phyloP scores from a whole-genome alignment of 768 basidiomycete genomes.

The Lentinula detonsa region DNA sequence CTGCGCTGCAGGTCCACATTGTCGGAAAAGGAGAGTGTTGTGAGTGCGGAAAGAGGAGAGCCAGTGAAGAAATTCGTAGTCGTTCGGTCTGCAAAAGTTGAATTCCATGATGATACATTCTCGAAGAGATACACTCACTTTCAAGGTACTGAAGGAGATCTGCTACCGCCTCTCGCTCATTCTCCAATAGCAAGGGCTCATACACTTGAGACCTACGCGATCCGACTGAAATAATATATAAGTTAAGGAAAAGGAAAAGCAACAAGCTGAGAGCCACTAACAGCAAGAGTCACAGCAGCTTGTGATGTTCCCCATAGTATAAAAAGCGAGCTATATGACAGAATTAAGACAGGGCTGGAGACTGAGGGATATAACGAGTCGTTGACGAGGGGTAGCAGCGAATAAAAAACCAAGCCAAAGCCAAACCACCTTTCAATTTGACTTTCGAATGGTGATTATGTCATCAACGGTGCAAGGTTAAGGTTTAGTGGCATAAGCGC shows the following conservation, averaged over 20 bases:
- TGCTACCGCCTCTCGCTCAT: slow-evolving; percentile 96
- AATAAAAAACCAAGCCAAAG: neutral
- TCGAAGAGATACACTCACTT: slow-evolving; percentile 50
- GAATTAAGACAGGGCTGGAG: neutral
- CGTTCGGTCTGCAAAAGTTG: slow-evolving; percentile 68
- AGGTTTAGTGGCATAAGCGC: neutral
- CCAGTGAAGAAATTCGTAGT: slow-evolving; percentile 99
- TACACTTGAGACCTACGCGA: slow-evolving; percentile 83
- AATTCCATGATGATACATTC: slow-evolving; percentile 6
- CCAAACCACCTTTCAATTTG: neutral
- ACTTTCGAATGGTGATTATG: neutral
- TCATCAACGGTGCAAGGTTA: neutral
- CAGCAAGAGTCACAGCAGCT: slow-evolving; percentile 86
- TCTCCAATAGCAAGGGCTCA: slow-evolving; percentile 82
- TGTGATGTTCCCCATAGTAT: slow-evolving; percentile 62
- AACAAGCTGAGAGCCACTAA: slow-evolving; percentile 30
- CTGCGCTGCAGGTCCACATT: slow-evolving; percentile 98
- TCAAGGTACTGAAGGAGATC: slow-evolving; percentile 96
- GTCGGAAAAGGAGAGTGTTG: slow-evolving; percentile 96
- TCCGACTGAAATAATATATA: slow-evolving; percentile 37
- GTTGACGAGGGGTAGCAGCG: slow-evolving; percentile 3
- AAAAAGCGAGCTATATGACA: neutral
- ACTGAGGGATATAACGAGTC: neutral
- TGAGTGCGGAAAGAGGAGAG: slow-evolving; percentile 85
- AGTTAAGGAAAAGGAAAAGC: slow-evolving; percentile 9